phyloP scores from a whole-genome alignment of 225 moss, liverwort and hornwort species.

The Takakia lepidozioides region DNA sequence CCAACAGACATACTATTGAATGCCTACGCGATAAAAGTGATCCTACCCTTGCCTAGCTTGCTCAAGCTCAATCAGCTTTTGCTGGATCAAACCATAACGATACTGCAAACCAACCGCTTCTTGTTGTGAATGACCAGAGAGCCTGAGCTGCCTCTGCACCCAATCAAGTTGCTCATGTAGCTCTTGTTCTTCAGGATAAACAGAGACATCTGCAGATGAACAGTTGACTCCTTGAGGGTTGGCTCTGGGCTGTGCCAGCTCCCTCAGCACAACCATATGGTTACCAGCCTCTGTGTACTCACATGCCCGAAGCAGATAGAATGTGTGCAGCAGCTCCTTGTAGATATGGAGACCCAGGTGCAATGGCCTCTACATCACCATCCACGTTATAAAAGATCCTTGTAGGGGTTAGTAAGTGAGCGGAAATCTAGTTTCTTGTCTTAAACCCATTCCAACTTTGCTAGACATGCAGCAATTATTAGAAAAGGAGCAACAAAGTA shows the following conservation, averaged over 20 bases:
- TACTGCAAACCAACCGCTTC: constrained; percentile 48
- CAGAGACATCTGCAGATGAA: too few relatives aligned
- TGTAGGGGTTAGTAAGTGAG: too few relatives aligned
- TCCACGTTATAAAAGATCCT: too few relatives aligned
- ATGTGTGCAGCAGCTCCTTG: constrained; percentile 75
- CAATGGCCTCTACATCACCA: constrained; percentile 63
- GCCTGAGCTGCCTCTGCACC: constrained; percentile 37
- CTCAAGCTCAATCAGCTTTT: constrained; percentile 40
- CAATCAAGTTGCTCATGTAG: constrained; percentile 55
- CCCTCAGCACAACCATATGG: constrained; percentile 49
- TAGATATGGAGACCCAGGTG: constrained; percentile 83
- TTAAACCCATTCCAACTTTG: too few relatives aligned
- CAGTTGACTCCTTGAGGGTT: too few relatives aligned
- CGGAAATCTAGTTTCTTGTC: too few relatives aligned
- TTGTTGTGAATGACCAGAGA: constrained; percentile 28
- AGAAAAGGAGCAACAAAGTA: too few relatives aligned
- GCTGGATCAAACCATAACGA: constrained; percentile 46
- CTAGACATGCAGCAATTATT: too few relatives aligned
- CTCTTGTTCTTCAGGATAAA: too few relatives aligned
- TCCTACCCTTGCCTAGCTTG: constrained; percentile 23
- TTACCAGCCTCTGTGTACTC: constrained; percentile 79
- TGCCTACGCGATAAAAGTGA: too few relatives aligned
- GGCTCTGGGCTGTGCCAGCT: constrained; percentile 23
- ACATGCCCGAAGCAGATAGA: constrained; percentile 75
- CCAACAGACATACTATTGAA: too few relatives aligned